Evolutionary conservation across 208 protist genomes (phyloP).

Genomic region (Trichomonas gallinae): DNA sequence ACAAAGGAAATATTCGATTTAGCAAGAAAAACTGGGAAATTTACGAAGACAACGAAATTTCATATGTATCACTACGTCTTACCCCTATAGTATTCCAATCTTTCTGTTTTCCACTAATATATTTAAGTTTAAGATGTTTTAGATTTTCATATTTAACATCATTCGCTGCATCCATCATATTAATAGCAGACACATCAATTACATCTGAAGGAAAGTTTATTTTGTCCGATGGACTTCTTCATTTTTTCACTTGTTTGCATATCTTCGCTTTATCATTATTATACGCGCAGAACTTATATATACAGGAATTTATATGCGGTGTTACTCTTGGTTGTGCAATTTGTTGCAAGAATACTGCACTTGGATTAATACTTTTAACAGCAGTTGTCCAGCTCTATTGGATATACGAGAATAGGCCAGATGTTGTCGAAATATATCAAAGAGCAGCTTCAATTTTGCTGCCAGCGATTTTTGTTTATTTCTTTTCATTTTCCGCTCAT

Average conservation of each 20-base stretch:
- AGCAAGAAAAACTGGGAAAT: not conserved
- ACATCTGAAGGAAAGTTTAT: not conserved
- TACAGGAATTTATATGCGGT: not conserved
- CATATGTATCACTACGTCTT: not conserved
- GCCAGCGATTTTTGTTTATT: not conserved
- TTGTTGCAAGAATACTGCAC: not conserved
- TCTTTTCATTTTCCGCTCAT: not conserved
- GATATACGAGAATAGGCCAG: not conserved
- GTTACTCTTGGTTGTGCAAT: not conserved
- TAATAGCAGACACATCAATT: not conserved
- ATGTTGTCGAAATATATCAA: not conserved
- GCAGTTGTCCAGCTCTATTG: not conserved
- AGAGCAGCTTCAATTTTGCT: not conserved
- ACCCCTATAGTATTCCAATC: not conserved
- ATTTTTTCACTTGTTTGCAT: not conserved
- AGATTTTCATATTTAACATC: not conserved
- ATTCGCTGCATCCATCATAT: not conserved
- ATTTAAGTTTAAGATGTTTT: not conserved
- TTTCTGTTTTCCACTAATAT: not conserved
- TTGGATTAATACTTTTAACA: not conserved
- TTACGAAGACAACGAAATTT: not conserved
- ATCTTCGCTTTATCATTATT: not conserved
- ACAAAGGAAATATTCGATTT: conserved; percentile 2
- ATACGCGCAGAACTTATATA: not conserved
- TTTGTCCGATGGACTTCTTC: conserved; percentile 12